These are phyloP conservation scores for Kodamaea neixiangensis DNA, from an alignment of 805 yeast species.

Conservation along the genomic window DNA sequence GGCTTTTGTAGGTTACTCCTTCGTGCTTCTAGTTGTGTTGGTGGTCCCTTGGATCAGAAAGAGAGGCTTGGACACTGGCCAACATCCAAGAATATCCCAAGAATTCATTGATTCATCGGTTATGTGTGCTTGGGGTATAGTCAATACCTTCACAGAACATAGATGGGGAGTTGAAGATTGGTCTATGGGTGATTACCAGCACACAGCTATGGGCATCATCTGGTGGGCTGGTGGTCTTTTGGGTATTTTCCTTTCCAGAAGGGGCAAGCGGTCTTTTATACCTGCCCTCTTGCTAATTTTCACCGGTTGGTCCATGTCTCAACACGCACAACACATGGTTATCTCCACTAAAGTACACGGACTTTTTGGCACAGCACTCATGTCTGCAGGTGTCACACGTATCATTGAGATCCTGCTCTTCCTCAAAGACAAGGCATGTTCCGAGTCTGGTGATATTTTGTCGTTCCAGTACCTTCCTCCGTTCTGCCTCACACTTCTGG, in stretches of 20 bases:
- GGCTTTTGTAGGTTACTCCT: slow-evolving; percentile 80
- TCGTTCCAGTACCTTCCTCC: slow-evolving; percentile 90
- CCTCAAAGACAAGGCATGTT: slow-evolving; percentile 58
- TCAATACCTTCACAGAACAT: slow-evolving; percentile 95
- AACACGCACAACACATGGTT: slow-evolving; percentile 73
- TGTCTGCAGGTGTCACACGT: slow-evolving; percentile 74
- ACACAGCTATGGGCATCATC: slow-evolving; percentile 92
- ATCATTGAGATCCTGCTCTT: slow-evolving; percentile 79
- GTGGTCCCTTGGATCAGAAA: slow-evolving; percentile 74
- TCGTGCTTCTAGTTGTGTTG: slow-evolving; percentile 63
- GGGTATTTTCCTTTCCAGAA: slow-evolving; percentile 74
- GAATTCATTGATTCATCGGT: slow-evolving; percentile 82
- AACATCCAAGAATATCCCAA: slow-evolving; percentile 49
- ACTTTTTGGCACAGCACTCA: slow-evolving; percentile 79
- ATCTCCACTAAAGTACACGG: slow-evolving; percentile 87
- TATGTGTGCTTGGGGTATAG: slow-evolving; percentile 88
- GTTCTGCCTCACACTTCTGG: slow-evolving; percentile 73
- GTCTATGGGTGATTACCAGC: slow-evolving; percentile 93
- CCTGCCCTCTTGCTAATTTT: slow-evolving; percentile 82
- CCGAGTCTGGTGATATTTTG: slow-evolving; percentile 45
- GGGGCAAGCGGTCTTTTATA: slow-evolving; percentile 62
- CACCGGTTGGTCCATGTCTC: slow-evolving; percentile 95
- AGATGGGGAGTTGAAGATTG: slow-evolving; percentile 90
- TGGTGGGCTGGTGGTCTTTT: slow-evolving; percentile 96
- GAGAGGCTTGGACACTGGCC: slow-evolving; percentile 16